phyloP scores from a whole-genome alignment of 2,329 filamentous ascomycete species.

The Triangularia verruculosa region DNA sequence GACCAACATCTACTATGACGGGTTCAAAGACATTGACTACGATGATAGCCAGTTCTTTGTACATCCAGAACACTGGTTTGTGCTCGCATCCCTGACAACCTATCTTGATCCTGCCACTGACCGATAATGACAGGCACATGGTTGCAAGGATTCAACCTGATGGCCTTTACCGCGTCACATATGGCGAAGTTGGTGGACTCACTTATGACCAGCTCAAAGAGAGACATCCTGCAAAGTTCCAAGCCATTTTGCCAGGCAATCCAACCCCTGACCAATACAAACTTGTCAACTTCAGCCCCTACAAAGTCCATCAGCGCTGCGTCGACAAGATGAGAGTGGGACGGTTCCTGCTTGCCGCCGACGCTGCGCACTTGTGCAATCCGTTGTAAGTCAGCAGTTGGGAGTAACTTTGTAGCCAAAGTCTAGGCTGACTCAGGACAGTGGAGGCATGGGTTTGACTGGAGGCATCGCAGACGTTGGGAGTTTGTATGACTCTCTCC shows the following conservation, averaged over 20 bases:
- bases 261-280: slow-evolving; percentile 57
- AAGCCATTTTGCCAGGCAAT: slow-evolving; percentile 55
- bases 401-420: neutral
- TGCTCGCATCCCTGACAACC: slow-evolving; percentile 41
- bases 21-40: slow-evolving; percentile 15
- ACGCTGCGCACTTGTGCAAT: slow-evolving; percentile 53
- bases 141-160: slow-evolving; percentile 54
- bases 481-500: slow-evolving; percentile 46
- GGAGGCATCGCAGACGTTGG: slow-evolving; percentile 49
- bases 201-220: slow-evolving; percentile 50
- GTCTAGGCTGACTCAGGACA: slow-evolving; percentile 8
- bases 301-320: slow-evolving; percentile 50
- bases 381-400: slow-evolving; percentile 39
- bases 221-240: slow-evolving; percentile 54
- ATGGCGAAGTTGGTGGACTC: slow-evolving; percentile 54
- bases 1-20: slow-evolving; percentile 40
- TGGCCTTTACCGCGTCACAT: slow-evolving; percentile 61
- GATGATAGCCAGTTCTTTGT: slow-evolving; percentile 42
- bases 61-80: slow-evolving; percentile 51
- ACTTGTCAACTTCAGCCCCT: slow-evolving; percentile 49
- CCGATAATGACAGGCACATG: slow-evolving; percentile 48
- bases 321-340: slow-evolving; percentile 47
- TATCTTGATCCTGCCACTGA: slow-evolving; percentile 46
- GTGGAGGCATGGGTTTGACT: slow-evolving; percentile 48
- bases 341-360: slow-evolving; percentile 47